These are phyloP conservation scores for Coniochaeta prunicola DNA, from an alignment of 2,329 filamentous ascomycete species.

Conservation along the genomic window DNA sequence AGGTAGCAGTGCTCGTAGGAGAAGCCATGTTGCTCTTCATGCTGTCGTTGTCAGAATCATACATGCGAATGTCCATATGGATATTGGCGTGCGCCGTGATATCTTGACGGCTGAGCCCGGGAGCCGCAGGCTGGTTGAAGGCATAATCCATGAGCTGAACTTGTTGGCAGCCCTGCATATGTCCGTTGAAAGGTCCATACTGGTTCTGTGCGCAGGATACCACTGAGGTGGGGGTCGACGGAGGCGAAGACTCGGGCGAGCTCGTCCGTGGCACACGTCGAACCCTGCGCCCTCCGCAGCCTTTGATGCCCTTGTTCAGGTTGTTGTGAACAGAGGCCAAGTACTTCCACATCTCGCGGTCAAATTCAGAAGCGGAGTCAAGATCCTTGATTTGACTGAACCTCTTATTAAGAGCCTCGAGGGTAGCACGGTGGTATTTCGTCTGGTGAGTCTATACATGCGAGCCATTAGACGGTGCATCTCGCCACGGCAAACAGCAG, in stretches of 20 bases:
- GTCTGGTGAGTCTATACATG: constrained; percentile 73
- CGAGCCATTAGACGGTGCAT: neutral
- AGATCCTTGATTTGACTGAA: constrained; percentile 58
- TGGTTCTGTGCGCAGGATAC: neutral
- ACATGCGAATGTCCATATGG: constrained; percentile 34
- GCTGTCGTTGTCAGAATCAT: constrained; percentile 35
- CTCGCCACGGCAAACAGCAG: neutral
- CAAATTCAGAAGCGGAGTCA: constrained; percentile 56
- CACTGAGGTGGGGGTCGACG: neutral
- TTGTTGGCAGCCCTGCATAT: neutral
- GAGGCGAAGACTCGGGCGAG: constrained; percentile 4
- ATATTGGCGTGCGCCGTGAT: constrained; percentile 19
- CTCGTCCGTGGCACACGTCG: constrained; percentile 10
- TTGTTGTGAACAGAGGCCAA: constrained; percentile 91
- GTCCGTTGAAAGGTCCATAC: constrained; percentile 5
- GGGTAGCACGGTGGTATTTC: constrained; percentile 76
- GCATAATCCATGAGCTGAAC: constrained; percentile 14
- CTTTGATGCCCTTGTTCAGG: constrained; percentile 97
- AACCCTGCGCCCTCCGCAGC: constrained; percentile 79
- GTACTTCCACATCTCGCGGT: constrained; percentile 76
- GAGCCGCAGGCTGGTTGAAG: constrained; percentile 22
- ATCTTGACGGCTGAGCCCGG: constrained; percentile 21
- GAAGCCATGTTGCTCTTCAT: constrained; percentile 25
- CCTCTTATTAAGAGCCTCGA: constrained; percentile 61
- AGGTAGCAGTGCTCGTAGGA: constrained; percentile 27